These are phyloP conservation scores for Cryptococcus depauperatus DNA, from an alignment of 1,284 basidiomycete genomes.

Conservation along the genomic window DNA sequence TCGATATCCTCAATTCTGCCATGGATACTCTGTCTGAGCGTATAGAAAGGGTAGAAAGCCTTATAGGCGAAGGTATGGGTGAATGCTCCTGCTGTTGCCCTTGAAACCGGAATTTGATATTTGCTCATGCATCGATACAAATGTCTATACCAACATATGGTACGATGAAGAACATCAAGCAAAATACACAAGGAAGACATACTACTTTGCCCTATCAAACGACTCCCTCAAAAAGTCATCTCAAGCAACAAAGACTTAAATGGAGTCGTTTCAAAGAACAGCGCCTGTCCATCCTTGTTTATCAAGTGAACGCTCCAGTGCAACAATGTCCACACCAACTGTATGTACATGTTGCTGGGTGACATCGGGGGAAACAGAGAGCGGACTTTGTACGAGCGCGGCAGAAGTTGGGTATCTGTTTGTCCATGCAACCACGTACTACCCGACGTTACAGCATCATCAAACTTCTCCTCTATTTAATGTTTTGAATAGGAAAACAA, in stretches of 20 bases:
- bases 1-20: constrained; percentile 23
- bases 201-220: too few relatives aligned
- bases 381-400: constrained; percentile 19
- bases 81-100: constrained; percentile 34
- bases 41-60: constrained; percentile 26
- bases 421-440: constrained; percentile 19
- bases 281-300: constrained; percentile 15
- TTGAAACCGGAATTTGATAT: too few relatives aligned
- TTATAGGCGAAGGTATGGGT: constrained; percentile 29
- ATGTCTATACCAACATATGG: too few relatives aligned
- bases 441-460: neutral
- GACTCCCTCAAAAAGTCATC: too few relatives aligned
- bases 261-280: neutral
- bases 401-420: constrained; percentile 14
- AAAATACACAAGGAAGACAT: too few relatives aligned
- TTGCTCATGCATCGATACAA: too few relatives aligned
- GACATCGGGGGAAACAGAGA: constrained; percentile 15
- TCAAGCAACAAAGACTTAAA: neutral
- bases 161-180: too few relatives aligned
- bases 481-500: constrained; percentile 2
- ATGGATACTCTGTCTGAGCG: constrained; percentile 27
- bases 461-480: neutral
- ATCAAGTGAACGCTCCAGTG: constrained; percentile 22
- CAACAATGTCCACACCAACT: constrained; percentile 15
- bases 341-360: constrained; percentile 14